These are phyloP conservation scores for Aspergillus melleus DNA, from an alignment of 2,329 filamentous ascomycete species.

Conservation along the genomic window DNA sequence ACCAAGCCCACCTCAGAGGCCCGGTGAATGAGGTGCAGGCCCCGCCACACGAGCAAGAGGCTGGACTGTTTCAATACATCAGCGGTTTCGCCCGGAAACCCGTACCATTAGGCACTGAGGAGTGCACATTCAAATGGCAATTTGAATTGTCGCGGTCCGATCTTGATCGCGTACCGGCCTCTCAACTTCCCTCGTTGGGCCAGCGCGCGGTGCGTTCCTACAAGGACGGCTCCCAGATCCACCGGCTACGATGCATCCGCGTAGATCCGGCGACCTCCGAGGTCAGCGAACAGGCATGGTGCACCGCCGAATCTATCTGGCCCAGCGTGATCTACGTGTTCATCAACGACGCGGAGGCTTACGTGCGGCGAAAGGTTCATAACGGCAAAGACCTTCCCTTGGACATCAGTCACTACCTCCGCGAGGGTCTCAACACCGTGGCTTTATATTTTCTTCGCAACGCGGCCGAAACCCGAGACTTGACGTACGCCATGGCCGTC, in stretches of 20 bases:
- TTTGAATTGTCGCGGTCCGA: conserved; percentile 36
- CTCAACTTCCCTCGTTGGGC: conserved; percentile 15
- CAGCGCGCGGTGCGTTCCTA: conserved; percentile 33
- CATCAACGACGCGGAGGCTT: conserved; percentile 63
- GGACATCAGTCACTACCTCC: conserved; percentile 66
- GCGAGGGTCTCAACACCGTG: conserved; percentile 62
- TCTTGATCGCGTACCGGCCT: conserved; percentile 34
- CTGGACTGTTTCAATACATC: conserved; percentile 39
- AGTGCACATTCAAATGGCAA: conserved; percentile 31
- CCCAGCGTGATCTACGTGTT: conserved; percentile 68
- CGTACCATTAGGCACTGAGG: conserved; percentile 25
- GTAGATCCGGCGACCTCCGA: conserved; percentile 31
- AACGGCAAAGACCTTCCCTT: conserved; percentile 74
- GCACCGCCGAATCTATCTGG: conserved; percentile 66
- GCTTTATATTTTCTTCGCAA: conserved; percentile 51
- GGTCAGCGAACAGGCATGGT: conserved; percentile 58
- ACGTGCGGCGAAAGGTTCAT: conserved; percentile 66
- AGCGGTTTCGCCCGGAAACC: conserved; percentile 33
- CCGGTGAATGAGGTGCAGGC: conserved; percentile 45
- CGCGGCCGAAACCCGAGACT: conserved; percentile 32
- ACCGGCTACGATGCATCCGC: conserved; percentile 68
- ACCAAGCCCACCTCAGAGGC: conserved; percentile 59
- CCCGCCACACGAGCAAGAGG: conserved; percentile 21
- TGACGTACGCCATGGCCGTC: conserved; percentile 64
- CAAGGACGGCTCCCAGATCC: conserved; percentile 58